Conservation (phyloP, 1,284 basidiomycete genomes). For the Earliella scabrosa region DNA sequence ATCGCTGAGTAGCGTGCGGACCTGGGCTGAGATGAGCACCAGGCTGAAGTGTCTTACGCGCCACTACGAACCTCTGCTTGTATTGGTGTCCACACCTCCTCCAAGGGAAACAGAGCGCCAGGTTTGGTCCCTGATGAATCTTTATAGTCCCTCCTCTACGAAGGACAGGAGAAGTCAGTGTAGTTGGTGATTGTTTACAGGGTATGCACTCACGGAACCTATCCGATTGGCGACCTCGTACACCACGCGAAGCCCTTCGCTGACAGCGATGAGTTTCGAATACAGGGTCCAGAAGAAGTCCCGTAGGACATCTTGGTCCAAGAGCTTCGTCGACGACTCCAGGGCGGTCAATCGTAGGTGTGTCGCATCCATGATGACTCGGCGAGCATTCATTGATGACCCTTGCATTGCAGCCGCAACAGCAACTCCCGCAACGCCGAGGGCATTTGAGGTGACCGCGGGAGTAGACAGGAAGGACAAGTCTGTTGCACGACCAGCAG, state of each 20-base stretch:
- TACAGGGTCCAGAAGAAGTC: slow-evolving; percentile 99
- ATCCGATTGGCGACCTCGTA: slow-evolving; percentile 92
- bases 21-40: slow-evolving; percentile 45
- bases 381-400: slow-evolving; percentile 13
- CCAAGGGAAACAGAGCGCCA: slow-evolving; percentile 75
- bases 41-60: slow-evolving; percentile 3
- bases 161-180: slow-evolving; percentile 1
- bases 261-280: slow-evolving; percentile 95
- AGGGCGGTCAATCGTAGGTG: slow-evolving; percentile 75
- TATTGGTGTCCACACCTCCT: slow-evolving; percentile 92
- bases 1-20: slow-evolving; percentile 86
- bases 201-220: slow-evolving; percentile 82
- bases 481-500: slow-evolving; percentile 23
- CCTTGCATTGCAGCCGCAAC: slow-evolving; percentile 22
- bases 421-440: slow-evolving; percentile 29
- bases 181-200: too few relatives aligned
- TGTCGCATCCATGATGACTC: slow-evolving; percentile 45
- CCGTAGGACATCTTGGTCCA: slow-evolving; percentile 84
- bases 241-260: slow-evolving; percentile 90
- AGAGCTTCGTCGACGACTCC: slow-evolving; percentile 74
- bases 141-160: slow-evolving; percentile 90
- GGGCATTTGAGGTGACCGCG: slow-evolving; percentile 20
- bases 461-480: slow-evolving; percentile 53
- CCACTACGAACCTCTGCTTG: slow-evolving; percentile 76
- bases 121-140: slow-evolving; percentile 80